Percentiles rank a stretch among this genome's conserved stretches.
phyloP scores from a whole-genome alignment of 2,329 filamentous ascomycete species.

The Tricladium varicosporioides region DNA sequence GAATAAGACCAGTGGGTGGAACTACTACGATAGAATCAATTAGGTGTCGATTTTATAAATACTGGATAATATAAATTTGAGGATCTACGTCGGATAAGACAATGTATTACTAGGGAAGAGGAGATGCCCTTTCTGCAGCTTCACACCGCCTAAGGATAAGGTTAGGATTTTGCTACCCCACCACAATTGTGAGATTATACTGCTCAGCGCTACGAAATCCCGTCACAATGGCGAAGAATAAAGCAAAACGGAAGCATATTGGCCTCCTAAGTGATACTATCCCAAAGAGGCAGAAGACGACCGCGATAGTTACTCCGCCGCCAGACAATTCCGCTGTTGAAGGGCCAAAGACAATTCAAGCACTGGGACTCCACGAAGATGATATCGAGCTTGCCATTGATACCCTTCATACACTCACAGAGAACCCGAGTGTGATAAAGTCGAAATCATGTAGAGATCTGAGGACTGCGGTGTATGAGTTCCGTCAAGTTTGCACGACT shows the following conservation, averaged over 20 bases:
- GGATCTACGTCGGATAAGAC: too few species aligned
- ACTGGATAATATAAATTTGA: too few species aligned
- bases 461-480: constrained; percentile 65
- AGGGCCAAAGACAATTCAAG: constrained; percentile 47
- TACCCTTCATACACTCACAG: constrained; percentile 56
- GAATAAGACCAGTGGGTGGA: too few species aligned
- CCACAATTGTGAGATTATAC: neutral
- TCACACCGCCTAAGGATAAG: constrained; percentile 3
- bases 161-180: neutral
- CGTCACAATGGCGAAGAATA: constrained; percentile 42
- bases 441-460: constrained; percentile 66
- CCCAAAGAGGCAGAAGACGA: constrained; percentile 40
- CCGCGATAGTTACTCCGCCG: constrained; percentile 35
- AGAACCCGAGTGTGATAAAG: constrained; percentile 63
- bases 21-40: too few species aligned
- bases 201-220: neutral
- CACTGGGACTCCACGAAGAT: constrained; percentile 60
- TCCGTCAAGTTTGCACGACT: constrained; percentile 66
- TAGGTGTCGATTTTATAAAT: too few species aligned
- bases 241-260: constrained; percentile 46
- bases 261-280: constrained; percentile 36
- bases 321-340: constrained; percentile 38
- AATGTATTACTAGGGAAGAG: too few species aligned
- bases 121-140: neutral
- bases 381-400: constrained; percentile 68